A percentile compares a stretch with the other conserved stretches of the same genome.
phyloP scores from a whole-genome alignment of 192 early-diverging fungal genomes.

The Coemansia sp. region DNA sequence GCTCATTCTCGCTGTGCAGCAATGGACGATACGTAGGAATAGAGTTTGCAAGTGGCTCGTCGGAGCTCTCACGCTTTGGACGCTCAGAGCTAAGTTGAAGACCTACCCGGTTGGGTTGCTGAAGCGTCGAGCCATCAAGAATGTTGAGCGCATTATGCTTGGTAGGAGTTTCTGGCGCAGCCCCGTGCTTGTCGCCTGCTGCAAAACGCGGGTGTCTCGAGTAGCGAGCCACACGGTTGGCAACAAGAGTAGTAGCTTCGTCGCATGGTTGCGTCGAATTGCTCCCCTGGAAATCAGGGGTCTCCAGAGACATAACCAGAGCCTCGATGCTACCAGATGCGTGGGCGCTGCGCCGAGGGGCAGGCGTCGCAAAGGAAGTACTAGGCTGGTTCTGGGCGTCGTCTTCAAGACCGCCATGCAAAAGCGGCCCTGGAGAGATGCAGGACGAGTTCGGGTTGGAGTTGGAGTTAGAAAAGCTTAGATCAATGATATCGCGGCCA shows the following conservation, averaged over 20 bases:
- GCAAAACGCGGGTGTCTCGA: background rate
- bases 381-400: background rate
- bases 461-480: conserved; percentile 35
- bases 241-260: conserved; percentile 33
- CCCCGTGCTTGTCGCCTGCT: background rate
- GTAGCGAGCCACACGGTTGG: background rate
- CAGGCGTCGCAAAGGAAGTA: conserved; percentile 18
- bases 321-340: conserved; percentile 23
- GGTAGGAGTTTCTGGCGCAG: conserved; percentile 21
- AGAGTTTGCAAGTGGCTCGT: conserved; percentile 11
- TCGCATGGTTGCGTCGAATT: conserved; percentile 1
- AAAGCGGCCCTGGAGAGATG: conserved; percentile 12
- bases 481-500: conserved; percentile 20
- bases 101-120: conserved; percentile 25
- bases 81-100: background rate
- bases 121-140: conserved; percentile 22
- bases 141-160: conserved; percentile 10
- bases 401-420: background rate
- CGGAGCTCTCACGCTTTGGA: conserved; percentile 1
- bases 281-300: conserved; percentile 26
- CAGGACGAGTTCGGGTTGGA: conserved; percentile 29
- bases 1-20: conserved; percentile 6
- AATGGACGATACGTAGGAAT: background rate
- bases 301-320: conserved; percentile 38
- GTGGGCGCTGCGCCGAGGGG: conserved; percentile 14